Evolutionary conservation across 1,284 basidiomycete species (phyloP).

Genomic region (Tilletia walkeri): DNA sequence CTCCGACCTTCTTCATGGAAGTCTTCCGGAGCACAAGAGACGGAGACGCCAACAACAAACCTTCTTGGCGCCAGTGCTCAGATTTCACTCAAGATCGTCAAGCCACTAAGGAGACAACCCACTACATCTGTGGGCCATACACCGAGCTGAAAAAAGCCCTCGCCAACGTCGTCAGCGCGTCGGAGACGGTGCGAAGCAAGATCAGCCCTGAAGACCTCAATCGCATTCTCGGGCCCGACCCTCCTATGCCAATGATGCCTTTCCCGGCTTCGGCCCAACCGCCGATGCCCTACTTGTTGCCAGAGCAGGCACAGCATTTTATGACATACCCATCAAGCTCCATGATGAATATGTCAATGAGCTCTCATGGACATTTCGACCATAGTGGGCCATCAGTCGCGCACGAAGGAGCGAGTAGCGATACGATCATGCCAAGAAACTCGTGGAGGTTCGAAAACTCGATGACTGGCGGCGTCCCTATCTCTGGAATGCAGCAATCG

Average conservation of each 20-base stretch:
- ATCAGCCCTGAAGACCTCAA: not conserved
- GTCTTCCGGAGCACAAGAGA: constrained; percentile 37
- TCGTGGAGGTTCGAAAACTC: not conserved
- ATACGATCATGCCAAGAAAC: not conserved
- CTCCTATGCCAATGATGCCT: not conserved
- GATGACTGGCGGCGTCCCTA: not conserved
- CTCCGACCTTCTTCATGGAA: constrained; percentile 49
- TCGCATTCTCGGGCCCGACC: constrained; percentile 8
- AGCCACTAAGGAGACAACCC: constrained; percentile 34
- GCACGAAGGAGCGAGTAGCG: constrained; percentile 1
- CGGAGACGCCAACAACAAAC: constrained; percentile 25
- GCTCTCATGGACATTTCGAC: not conserved
- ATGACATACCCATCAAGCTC: constrained; percentile 5
- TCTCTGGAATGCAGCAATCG: not conserved
- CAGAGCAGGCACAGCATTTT: not conserved
- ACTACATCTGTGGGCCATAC: constrained; percentile 44
- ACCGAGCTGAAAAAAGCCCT: constrained; percentile 36
- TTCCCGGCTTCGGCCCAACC: not conserved
- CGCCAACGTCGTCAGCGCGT: not conserved
- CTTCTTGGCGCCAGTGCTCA: constrained; percentile 46
- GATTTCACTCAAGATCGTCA: constrained; percentile 49
- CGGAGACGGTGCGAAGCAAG: not conserved
- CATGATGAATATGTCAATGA: not conserved
- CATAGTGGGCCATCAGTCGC: not conserved
- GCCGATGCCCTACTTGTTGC: not conserved